Base-by-base conservation (phyloP, 257 asterid genomes). In the Primulina tabacum region DNA sequence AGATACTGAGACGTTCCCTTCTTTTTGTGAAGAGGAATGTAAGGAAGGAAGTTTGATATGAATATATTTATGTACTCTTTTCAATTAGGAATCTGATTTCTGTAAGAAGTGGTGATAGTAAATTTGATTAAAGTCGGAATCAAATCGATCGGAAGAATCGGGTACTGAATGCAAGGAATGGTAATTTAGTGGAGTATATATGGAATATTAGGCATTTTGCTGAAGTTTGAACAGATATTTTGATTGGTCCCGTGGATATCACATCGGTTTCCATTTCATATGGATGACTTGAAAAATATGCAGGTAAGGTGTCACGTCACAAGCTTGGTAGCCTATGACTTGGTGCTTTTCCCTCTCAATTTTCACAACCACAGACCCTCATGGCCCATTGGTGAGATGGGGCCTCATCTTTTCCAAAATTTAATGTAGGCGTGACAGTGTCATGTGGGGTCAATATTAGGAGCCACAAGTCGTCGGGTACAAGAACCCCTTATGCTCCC, bases 1-100 rank as follows among this genome's bases (percentile, higher is more conserved):
- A 65, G 73, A 70, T 33, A 78, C 65, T 73, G 73, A 75, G 60
- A 29, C 67, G 37, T 64, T 47, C 21, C 71, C 71, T 10, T 21
- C 76, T 28, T 66, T 71, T 57, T 38, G 61, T 65, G 28, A 60
- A 10, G 56, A 68, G 58, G 37, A 32, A 50, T 50, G 20, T 2
- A 67, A 50, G 4, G 67, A 74, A 33, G 68, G 43, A 35, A 63
- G 68, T 2, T 62, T 64, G 38, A 63, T 33, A 24, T 34, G 34
- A 56, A 14, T 7, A 37, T 64, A 40, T 37, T 10, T 34, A 21
- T 57, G 16, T 16, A 4, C 56, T 50, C 20, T 50, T 50, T 50
- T 1, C 56, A 16, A 43, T 50, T 50, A 50, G 16, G 20, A 50
- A 50, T 43, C 53, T 43, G 53, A 43, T 43, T 14, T 11, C n/a